phyloP scores from a whole-genome alignment of 306 rosid genomes.

The Rubus idaeus region DNA sequence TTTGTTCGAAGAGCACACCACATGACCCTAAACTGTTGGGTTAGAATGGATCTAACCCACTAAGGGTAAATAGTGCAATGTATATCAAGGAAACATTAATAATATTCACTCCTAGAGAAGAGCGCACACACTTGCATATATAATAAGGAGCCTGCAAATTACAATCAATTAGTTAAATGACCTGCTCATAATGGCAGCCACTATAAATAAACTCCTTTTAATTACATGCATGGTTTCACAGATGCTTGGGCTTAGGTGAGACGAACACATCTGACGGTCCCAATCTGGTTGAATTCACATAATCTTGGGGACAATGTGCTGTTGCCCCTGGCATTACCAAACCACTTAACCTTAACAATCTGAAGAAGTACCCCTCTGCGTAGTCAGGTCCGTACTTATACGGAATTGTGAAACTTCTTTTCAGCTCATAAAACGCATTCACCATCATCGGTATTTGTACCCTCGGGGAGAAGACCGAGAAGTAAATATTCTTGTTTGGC shows the following conservation, averaged over 20 bases:
- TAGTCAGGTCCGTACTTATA: slow-evolving; percentile 40
- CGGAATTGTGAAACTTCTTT: slow-evolving; percentile 65
- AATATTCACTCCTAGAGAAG: no score
- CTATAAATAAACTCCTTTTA: neutral
- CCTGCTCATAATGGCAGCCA: no score
- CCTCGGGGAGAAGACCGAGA: slow-evolving; percentile 20
- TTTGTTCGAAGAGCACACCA: no score
- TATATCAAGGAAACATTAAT: no score
- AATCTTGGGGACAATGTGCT: slow-evolving; percentile 71
- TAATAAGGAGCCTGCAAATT: no score
- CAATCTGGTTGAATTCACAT: slow-evolving; percentile 61
- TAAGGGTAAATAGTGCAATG: no score
- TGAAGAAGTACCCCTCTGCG: slow-evolving; percentile 52
- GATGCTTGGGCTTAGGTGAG: neutral
- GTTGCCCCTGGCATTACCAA: slow-evolving; percentile 53
- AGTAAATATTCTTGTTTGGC: slow-evolving; percentile 62
- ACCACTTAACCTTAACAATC: slow-evolving; percentile 49
- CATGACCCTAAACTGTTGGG: no score
- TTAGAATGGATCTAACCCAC: no score
- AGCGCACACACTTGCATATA: no score
- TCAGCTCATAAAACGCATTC: slow-evolving; percentile 52
- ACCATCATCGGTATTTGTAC: slow-evolving; percentile 42
- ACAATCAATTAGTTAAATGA: no score
- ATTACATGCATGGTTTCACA: neutral
- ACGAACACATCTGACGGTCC: slow-evolving; percentile 32